phyloP scores from a whole-genome alignment of 106 monocot genomes.

The Dioscorea zingiberensis region DNA sequence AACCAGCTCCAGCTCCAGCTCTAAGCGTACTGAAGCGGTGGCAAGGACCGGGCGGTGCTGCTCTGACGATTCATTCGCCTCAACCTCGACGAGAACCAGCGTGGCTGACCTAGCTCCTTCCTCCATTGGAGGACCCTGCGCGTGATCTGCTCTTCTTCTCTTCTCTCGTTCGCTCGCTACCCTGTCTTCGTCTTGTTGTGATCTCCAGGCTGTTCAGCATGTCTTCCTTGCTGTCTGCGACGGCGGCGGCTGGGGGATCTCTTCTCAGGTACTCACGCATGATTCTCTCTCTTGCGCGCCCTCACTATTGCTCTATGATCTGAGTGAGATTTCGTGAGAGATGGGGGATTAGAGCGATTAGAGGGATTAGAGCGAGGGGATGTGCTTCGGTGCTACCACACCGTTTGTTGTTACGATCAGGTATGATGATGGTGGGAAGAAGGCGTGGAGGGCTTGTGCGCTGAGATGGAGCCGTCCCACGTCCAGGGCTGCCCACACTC shows the following conservation, averaged over 20 bases:
- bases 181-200: not conserved
- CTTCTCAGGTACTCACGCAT: slow-evolving; percentile 1
- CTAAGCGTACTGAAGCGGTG: not conserved
- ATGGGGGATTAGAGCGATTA: not conserved
- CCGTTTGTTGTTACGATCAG: slow-evolving; percentile 33
- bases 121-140: not conserved
- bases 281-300: not conserved
- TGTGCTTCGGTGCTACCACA: slow-evolving; percentile 7
- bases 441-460: slow-evolving; percentile 14
- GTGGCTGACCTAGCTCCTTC: not conserved
- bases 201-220: not conserved
- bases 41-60: not conserved
- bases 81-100: not conserved
- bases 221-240: not conserved
- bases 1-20: too few species aligned
- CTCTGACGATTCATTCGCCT: slow-evolving; percentile 1
- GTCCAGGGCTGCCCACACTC: slow-evolving; percentile 16
- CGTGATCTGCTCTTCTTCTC: not conserved
- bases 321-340: not conserved
- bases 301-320: not conserved
- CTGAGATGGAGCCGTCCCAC: slow-evolving; percentile 10
- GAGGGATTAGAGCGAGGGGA: not conserved
- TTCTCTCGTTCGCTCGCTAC: not conserved
- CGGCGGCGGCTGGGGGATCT: not conserved
- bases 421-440: slow-evolving; percentile 21